Evolutionary conservation across 1,139 yeast species (phyloP), one percentile per base, ranked within the genome.

Genomic region (Debaryomyces coudertii): DNA sequence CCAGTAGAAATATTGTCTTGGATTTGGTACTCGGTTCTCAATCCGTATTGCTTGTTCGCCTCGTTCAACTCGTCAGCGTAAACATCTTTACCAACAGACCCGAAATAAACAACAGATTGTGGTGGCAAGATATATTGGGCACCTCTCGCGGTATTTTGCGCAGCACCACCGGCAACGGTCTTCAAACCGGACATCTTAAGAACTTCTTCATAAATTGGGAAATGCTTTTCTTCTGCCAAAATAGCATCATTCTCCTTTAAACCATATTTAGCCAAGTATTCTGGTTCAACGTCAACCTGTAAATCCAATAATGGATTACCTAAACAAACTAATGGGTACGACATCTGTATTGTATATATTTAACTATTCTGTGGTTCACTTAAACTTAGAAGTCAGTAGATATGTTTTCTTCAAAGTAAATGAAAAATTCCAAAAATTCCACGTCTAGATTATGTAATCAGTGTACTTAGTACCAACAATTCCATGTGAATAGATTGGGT

Each of bases 101-200:
- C 99, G 63, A 93, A 90, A 78, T 95, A 93, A 45, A 86, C 87
- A 44, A 93, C 99, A 27, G 95, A 84, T 60, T 83, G 70, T 41
- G 77, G 71, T 49, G 98, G 97, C 48, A 95, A 78, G 53, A 90
- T 73, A 73, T 90, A 92, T 65, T 93, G 97, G 44, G 98, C 98
- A 63, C 97, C 99, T 75, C 99, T 85, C 49, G 99, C 97, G 53
- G 99, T 85, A 76, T 93, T 93, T 76, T 93, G 99, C 50, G 98
- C 99, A 58, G 99, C 99, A 67, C 99, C 99, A 58, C 99, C 99
- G 51, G 99, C 99, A 58, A 93, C 82, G 53, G 84, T 73, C 62
- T 83, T 81, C 56, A 88, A 84, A 52, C 77, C 82, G 36, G 80
- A 75, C 65, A 75, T 73, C 44, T 76, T 68, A 53, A 89, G 73